Base-by-base conservation (phyloP, 352 stramenopile genomes). In the Globisporangium sylvaticum region DNA sequence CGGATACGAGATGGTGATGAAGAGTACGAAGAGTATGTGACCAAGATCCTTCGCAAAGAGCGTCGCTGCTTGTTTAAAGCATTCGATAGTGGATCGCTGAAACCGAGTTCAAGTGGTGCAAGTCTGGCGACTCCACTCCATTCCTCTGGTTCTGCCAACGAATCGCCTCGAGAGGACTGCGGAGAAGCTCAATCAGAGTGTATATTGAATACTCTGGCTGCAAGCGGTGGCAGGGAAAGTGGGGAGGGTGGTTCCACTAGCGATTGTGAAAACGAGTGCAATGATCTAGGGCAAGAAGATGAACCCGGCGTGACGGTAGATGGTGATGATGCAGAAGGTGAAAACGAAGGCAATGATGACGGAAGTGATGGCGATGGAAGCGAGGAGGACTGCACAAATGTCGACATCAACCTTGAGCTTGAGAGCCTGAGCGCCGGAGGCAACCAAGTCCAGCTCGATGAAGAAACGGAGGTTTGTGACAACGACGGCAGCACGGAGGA, bases 331-430 rank as follows among this genome's bases (percentile, higher is more conserved):
- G 53, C 52, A 20, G 29, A 34, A 37, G 24, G 57, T 7, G 70
- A 66, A 4, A 46, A 57, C 8, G 80, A 80, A 29, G 72, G 70
- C 14, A 76, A 81, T 39, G 76, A 88, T 55, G 79, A 84, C 12
- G 67, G 46, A 20, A 83, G 76, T 46, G 80, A 89, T 37, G 69
- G 65, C 5, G 77, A 86, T 18, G 69, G 64, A 4, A 71, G 72
- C 1, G 72, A 77, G 9, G 68, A 71, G 15, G 53, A 74, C n/a
- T 64, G 57, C 22, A 58, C 62, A 3, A 54, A 34, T 6, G 50
- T 65, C 4, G 48, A 67, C 9, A 31, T 62, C 27, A 20, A 32
- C 10, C 50, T 62, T 1, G 68, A 77, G n/a, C 22, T 65, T 5
- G 31, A 62, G 27, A 20, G 46, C 9, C 32, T 44, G 15, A 39